These are phyloP conservation scores for Pulveroboletus sp. DNA, from an alignment of 768 basidiomycete species.

Conservation along the genomic window DNA sequence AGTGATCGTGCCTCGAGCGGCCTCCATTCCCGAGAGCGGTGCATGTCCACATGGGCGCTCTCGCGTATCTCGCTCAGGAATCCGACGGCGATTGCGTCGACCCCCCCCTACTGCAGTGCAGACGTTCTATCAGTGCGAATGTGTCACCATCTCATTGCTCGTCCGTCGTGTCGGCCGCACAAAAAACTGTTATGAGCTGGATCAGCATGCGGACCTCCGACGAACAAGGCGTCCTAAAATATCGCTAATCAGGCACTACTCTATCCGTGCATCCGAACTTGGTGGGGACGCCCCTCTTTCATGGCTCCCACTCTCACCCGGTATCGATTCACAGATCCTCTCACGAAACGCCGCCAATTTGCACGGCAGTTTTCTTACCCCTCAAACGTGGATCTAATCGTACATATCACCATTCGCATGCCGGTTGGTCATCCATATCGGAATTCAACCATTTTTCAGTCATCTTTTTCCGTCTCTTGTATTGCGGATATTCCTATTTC, in stretches of 20 bases:
- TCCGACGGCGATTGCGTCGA: too few species aligned
- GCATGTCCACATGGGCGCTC: too few species aligned
- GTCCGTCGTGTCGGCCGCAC: too few species aligned
- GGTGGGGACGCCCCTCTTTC: slow-evolving; percentile 7
- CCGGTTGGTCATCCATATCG: slow-evolving; percentile 12
- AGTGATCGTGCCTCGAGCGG: not conserved
- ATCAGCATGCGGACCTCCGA: not conserved
- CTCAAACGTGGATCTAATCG: slow-evolving; percentile 5
- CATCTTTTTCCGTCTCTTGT: not conserved
- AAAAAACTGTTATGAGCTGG: not conserved
- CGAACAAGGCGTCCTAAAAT: slow-evolving; percentile 12
- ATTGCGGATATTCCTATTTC: slow-evolving; percentile 4
- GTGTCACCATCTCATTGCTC: not conserved
- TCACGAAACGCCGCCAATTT: slow-evolving; percentile 14
- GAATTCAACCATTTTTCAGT: slow-evolving; percentile 9
- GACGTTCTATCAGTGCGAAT: not conserved
- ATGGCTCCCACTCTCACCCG: slow-evolving; percentile 6
- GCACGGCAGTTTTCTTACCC: not conserved
- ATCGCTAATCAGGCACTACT: slow-evolving; percentile 20
- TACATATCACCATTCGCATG: slow-evolving; percentile 2
- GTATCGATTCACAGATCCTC: slow-evolving; percentile 21
- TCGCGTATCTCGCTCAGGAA: too few species aligned
- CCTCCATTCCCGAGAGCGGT: not conserved
- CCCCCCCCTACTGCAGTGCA: not conserved
- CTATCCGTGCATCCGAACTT: slow-evolving; percentile 2